Conservation (phyloP, 2,329 filamentous ascomycete species). For the Aplosporella prunicola region DNA sequence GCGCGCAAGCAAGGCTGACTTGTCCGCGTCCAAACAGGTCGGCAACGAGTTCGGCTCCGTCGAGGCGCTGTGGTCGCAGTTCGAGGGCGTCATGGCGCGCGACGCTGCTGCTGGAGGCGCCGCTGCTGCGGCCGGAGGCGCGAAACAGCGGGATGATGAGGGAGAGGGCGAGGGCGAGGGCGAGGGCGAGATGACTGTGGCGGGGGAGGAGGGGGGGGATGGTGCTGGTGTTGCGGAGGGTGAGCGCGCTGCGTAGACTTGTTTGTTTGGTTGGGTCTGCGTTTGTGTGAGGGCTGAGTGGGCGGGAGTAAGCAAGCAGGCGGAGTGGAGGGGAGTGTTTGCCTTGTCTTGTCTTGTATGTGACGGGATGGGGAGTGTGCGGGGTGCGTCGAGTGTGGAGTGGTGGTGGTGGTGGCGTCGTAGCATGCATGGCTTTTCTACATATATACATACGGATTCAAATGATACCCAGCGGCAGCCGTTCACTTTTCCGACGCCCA, state of each 20-base stretch:
- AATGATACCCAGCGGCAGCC: too few relatives aligned
- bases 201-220: conserved; percentile 10
- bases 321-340: too few relatives aligned
- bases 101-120: conserved; percentile 22
- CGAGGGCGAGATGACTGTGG: conserved; percentile 9
- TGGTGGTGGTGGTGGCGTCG: too few relatives aligned
- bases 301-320: too few relatives aligned
- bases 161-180: conserved; percentile 16
- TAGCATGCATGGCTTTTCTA: too few relatives aligned
- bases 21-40: conserved; percentile 42
- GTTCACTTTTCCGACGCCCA: too few relatives aligned
- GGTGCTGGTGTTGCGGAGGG: too few relatives aligned
- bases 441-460: too few relatives aligned
- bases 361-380: too few relatives aligned
- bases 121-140: conserved; percentile 34
- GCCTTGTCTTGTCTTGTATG: too few relatives aligned
- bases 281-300: too few relatives aligned
- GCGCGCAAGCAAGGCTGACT: conserved; percentile 4
- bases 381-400: too few relatives aligned
- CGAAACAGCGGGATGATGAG: conserved; percentile 20
- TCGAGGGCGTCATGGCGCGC: conserved; percentile 86
- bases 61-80: conserved; percentile 92
- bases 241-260: background rate
- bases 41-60: conserved; percentile 97
- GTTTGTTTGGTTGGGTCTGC: background rate